Evolutionary conservation across 495 filamentous ascomycete genomes (phyloP).

Genomic region (Aspergillus wentii): DNA sequence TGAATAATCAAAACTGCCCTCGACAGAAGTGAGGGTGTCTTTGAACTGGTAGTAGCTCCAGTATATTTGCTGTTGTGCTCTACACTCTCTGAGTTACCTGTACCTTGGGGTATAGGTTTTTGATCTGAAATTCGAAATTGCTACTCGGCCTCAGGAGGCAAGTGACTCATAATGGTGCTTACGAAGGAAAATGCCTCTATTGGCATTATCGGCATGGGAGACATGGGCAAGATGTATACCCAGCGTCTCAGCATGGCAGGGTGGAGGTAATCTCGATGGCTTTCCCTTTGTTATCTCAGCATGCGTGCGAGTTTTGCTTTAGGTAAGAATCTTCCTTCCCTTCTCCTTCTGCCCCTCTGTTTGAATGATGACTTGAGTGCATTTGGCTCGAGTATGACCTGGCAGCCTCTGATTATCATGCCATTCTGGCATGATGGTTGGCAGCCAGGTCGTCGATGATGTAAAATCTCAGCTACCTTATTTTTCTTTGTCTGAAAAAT

Average conservation of each 20-base stretch:
- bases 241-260: constrained; percentile 79
- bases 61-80: no score
- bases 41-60: no score
- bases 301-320: constrained; percentile 7
- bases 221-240: constrained; percentile 99
- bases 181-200: constrained; percentile 64
- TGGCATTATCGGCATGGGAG: constrained; percentile 97
- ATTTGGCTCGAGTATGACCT: constrained; percentile 98
- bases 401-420: constrained; percentile 27
- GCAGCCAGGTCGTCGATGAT: constrained; percentile 69
- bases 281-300: constrained; percentile 9
- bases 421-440: constrained; percentile 50
- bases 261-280: constrained; percentile 71
- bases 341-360: constrained; percentile 13
- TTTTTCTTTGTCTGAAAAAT: constrained; percentile 34
- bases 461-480: constrained; percentile 97
- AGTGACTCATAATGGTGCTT: constrained; percentile 30
- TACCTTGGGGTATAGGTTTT: no score
- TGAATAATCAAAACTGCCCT: constrained; percentile 8
- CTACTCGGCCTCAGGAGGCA: constrained; percentile 1
- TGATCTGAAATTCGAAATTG: not conserved
- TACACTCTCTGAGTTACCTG: not conserved
- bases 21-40: not conserved
- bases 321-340: constrained; percentile 26
- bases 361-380: constrained; percentile 98